Base-by-base conservation (phyloP, 805 yeast species). In the Gaillardinia entomophila region DNA sequence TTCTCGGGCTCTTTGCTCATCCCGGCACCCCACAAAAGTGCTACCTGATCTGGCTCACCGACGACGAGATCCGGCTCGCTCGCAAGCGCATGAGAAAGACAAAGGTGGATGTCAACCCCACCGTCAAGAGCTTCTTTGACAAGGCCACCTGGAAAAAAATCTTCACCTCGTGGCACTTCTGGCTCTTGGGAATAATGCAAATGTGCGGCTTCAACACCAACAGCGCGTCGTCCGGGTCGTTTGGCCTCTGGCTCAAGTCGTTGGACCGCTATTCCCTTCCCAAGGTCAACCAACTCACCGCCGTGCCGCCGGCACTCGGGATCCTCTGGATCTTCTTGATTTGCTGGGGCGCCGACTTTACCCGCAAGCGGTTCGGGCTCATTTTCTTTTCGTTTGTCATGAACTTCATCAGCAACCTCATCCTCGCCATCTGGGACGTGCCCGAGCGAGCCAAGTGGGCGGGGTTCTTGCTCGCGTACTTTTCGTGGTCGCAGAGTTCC, bases 281-380 rank as follows among this genome's bases (percentile, higher is more conserved):
- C 1, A 56, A 59, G 36, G 53, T 76, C 14, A 75, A 78, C 44
- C 61, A 75, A 35, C 55, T 73, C 30, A 60, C 78, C 10, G 66
- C 78, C 3, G 41, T 75, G 12, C 75, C 83, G 1, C 82, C 83
- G 2, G 79, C 74, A 11, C 50, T 78, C 18, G 83, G 83, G 6
- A 62, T 78, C 24, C 48, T 71, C 2, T 77, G 57, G 43, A 66
- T 73, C n/a, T 37, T 68, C 14, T 36, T 71, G 6, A 60, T 66
- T 17, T 64, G 75, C 27, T 53, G 62, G 22, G 74, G 74, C 30
- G 76, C 81, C 4, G 82, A 77, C 53, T 43, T 72, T 14, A 62
- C 71, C 4, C 35, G 43, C 12, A 45, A 43, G 31, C 31, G 55
- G 16, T 50, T 45, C 33, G 46, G 45, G 1, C 35, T 46, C 38